These are phyloP conservation scores for Wickerhamomyces bovis DNA, from an alignment of 805 yeast species.

Conservation along the genomic window DNA sequence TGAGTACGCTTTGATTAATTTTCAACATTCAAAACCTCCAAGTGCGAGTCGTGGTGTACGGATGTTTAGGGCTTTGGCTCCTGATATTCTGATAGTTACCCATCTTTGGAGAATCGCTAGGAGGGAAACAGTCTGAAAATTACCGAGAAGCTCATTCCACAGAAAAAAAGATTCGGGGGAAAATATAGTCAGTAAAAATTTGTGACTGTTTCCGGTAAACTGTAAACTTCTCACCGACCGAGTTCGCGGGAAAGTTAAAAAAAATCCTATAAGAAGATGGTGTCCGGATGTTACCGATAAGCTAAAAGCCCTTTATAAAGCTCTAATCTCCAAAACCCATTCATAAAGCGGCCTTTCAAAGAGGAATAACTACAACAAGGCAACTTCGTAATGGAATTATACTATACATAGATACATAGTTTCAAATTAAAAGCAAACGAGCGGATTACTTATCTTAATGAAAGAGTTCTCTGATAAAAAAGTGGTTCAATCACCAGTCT, in stretches of 20 bases:
- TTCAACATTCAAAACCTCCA: slow-evolving; percentile 6
- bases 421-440: background rate
- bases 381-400: background rate
- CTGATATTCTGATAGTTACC: background rate
- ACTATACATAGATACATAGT: background rate
- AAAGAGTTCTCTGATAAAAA: too few relatives aligned
- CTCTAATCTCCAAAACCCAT: background rate
- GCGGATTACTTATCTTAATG: background rate
- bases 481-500: slow-evolving; percentile 10
- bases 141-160: background rate
- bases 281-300: slow-evolving; percentile 17
- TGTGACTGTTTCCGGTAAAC: background rate
- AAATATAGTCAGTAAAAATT: too few relatives aligned
- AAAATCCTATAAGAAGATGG: background rate
- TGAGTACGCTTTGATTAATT: slow-evolving; percentile 2
- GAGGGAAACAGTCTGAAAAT: background rate
- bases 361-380: background rate
- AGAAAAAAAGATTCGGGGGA: too few relatives aligned
- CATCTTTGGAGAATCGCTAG: background rate
- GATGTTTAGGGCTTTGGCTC: slow-evolving; percentile 1
- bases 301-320: background rate
- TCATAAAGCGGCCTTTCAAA: background rate
- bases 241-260: background rate
- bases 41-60: slow-evolving; percentile 12
- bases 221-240: background rate